A percentile compares a stretch with the other conserved stretches of the same genome.
phyloP scores from a whole-genome alignment of 345 rosid species.

The Cardamine occulta region DNA sequence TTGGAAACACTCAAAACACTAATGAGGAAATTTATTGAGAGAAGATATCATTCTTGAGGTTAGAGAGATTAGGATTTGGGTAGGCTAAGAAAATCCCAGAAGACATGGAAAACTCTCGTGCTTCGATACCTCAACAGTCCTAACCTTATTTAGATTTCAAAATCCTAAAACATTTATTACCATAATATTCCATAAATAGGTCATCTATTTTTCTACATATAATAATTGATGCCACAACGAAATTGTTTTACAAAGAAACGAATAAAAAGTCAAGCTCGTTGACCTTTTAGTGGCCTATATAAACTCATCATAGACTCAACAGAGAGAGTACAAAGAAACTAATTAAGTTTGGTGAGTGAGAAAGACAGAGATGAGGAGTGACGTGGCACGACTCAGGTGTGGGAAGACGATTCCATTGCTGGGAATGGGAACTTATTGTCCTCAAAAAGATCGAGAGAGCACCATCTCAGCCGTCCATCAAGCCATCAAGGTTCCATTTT shows the following conservation, averaged over 20 bases:
- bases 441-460: constrained; percentile 47
- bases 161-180: background rate
- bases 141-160: constrained; percentile 11
- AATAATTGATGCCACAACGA: constrained; percentile 39
- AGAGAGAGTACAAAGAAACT: constrained; percentile 9
- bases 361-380: constrained; percentile 48
- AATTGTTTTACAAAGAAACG: constrained; percentile 26
- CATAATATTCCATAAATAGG: constrained; percentile 21
- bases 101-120: constrained; percentile 79
- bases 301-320: constrained; percentile 40
- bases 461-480: constrained; percentile 62
- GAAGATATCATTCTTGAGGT: constrained; percentile 44
- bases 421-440: constrained; percentile 82
- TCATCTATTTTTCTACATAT: constrained; percentile 19
- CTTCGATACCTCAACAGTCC: constrained; percentile 47
- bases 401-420: constrained; percentile 68
- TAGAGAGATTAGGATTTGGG: constrained; percentile 44
- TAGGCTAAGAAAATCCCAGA: constrained; percentile 65
- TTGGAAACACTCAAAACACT: constrained; percentile 41
- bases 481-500: constrained; percentile 69
- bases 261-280: constrained; percentile 48
- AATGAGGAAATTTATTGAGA: constrained; percentile 42
- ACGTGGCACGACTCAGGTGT: constrained; percentile 58
- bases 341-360: background rate
- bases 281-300: constrained; percentile 50